Percentiles rank a stretch among this genome's conserved stretches.
Conservation (phyloP, 441 rosid species). For the Pelargonium fulgidum region DNA sequence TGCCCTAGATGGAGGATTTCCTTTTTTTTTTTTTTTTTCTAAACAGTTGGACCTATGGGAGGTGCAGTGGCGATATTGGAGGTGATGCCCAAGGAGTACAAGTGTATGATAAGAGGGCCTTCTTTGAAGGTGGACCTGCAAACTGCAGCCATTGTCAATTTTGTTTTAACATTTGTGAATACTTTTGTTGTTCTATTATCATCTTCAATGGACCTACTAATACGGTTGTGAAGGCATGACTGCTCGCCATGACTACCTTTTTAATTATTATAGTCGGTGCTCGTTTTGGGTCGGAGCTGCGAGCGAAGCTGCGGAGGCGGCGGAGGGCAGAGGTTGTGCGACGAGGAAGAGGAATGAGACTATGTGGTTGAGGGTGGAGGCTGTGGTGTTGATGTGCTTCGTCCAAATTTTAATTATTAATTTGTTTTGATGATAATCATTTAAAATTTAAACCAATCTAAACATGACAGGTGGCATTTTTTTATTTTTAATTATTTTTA, state of each 20-base stretch:
- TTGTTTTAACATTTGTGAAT: conserved; percentile 56
- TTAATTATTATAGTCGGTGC: not conserved
- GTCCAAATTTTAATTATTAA: too few species aligned
- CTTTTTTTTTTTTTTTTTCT: conserved; percentile 14
- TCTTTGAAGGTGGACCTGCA: conserved; percentile 55
- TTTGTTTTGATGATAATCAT: too few species aligned
- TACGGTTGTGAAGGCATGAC: conserved; percentile 38
- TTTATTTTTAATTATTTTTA: too few species aligned
- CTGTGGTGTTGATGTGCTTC: too few species aligned
- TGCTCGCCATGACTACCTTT: conserved; percentile 38
- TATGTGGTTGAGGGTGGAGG: too few species aligned
- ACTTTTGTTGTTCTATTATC: conserved; percentile 49
- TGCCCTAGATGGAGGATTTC: too few species aligned
- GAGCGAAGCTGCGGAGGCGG: too few species aligned
- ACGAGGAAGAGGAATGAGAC: too few species aligned
- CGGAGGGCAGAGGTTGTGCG: too few species aligned
- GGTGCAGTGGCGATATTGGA: conserved; percentile 65
- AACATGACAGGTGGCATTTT: too few species aligned
- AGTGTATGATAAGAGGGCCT: conserved; percentile 58
- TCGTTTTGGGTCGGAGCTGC: too few species aligned
- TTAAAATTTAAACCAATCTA: too few species aligned
- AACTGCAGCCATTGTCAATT: conserved; percentile 69
- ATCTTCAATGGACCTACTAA: conserved; percentile 60
- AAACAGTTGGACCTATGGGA: conserved; percentile 75
- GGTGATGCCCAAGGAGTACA: conserved; percentile 61